Conservation (phyloP, 495 filamentous ascomycete genomes). For the Immersiella caudata region DNA sequence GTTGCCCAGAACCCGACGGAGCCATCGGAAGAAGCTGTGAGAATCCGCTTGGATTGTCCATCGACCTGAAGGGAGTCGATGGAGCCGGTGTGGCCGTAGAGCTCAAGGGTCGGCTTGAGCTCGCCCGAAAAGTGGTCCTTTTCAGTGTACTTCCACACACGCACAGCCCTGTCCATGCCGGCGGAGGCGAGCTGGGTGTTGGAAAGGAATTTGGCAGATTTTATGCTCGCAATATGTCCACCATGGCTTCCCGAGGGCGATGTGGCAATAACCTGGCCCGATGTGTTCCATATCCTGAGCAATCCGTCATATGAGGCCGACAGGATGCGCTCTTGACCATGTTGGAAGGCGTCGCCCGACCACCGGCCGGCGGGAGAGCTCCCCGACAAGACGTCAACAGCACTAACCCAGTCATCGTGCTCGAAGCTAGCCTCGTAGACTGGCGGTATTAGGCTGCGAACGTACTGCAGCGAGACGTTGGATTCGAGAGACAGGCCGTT, state of each 20-base stretch:
- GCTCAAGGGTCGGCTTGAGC: slow-evolving; percentile 74
- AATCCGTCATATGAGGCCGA: slow-evolving; percentile 89
- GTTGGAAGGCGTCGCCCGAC: slow-evolving; percentile 47
- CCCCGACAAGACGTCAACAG: slow-evolving; percentile 80
- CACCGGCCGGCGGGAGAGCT: slow-evolving; percentile 64
- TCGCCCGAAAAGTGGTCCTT: slow-evolving; percentile 61
- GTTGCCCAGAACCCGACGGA: slow-evolving; percentile 83
- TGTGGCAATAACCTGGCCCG: slow-evolving; percentile 73
- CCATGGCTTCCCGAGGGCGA: slow-evolving; percentile 63
- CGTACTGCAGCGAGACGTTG: slow-evolving; percentile 86
- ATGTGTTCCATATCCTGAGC: slow-evolving; percentile 84
- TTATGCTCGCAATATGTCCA: slow-evolving; percentile 75
- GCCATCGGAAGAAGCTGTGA: slow-evolving; percentile 82
- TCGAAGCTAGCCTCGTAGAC: slow-evolving; percentile 83
- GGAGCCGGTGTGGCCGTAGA: slow-evolving; percentile 79
- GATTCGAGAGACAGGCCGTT: slow-evolving; percentile 88
- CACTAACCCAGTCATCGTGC: slow-evolving; percentile 94
- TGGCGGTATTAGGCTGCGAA: slow-evolving; percentile 85
- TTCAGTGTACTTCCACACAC: slow-evolving; percentile 85
- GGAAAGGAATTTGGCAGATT: slow-evolving; percentile 78
- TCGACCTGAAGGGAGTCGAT: slow-evolving; percentile 81
- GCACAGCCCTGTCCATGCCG: slow-evolving; percentile 78
- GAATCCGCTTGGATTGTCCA: slow-evolving; percentile 69
- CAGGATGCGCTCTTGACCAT: slow-evolving; percentile 65
- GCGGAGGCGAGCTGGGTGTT: slow-evolving; percentile 75